Evolutionary conservation across 1,284 basidiomycete species (phyloP).

Genomic region (Phellopilus nigrolimitatus): DNA sequence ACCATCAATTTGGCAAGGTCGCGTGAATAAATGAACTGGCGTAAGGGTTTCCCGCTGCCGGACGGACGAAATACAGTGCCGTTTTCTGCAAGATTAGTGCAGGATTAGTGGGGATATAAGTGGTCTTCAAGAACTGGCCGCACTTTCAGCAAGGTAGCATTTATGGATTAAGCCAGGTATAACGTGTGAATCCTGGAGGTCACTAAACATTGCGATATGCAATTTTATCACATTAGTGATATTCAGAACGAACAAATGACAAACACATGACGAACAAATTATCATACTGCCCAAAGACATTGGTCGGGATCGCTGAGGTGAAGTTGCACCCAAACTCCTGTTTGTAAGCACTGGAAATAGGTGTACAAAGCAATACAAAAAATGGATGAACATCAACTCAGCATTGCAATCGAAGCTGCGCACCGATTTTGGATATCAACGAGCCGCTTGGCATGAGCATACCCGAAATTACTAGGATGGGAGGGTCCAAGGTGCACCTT

Average conservation of each 20-base stretch:
- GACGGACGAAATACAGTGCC: constrained; percentile 76
- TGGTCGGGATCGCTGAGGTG: constrained; percentile 89
- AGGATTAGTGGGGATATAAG: constrained; percentile 6
- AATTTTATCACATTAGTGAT: neutral
- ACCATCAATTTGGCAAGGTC: constrained; percentile 91
- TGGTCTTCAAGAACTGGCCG: constrained; percentile 21
- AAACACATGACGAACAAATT: constrained; percentile 53
- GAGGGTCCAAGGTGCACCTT: constrained; percentile 87
- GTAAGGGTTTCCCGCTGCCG: constrained; percentile 81
- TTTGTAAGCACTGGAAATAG: constrained; percentile 71
- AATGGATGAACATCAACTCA: neutral
- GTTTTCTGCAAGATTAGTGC: constrained; percentile 70
- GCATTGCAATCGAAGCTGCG: constrained; percentile 25
- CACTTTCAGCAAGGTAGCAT: constrained; percentile 83
- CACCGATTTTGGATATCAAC: constrained; percentile 91
- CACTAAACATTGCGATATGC: constrained; percentile 39
- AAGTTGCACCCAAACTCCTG: constrained; percentile 88
- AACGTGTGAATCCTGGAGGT: constrained; percentile 85
- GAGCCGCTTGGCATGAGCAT: constrained; percentile 89
- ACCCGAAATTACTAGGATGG: constrained; percentile 88
- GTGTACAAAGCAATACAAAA: neutral
- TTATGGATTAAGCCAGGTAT: constrained; percentile 89
- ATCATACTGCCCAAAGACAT: constrained; percentile 82
- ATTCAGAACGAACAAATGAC: neutral
- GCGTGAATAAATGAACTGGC: constrained; percentile 92